Evolutionary conservation across 106 monocot genomes (phyloP).

Genomic region (Apostasia ramifera): DNA sequence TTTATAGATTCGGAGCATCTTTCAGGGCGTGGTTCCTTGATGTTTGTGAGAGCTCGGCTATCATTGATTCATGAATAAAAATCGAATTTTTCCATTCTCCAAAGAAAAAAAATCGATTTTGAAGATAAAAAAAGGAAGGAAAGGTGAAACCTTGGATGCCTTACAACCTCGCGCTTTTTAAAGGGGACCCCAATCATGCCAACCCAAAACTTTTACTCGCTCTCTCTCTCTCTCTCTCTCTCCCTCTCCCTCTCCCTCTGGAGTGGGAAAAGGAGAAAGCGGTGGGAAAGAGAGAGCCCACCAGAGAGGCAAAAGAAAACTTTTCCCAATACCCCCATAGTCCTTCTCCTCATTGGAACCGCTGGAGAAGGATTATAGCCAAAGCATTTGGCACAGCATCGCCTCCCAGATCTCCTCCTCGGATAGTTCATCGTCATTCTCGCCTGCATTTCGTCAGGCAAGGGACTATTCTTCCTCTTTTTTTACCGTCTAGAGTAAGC

Average conservation of each 20-base stretch:
- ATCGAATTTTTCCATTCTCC: no score
- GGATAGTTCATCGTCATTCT: not conserved
- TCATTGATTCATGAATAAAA: no score
- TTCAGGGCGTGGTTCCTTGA: no score
- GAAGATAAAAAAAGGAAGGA: not conserved
- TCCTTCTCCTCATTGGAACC: not conserved
- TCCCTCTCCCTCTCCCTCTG: not conserved
- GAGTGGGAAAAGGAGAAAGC: conserved; percentile 4
- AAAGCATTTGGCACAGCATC: not conserved
- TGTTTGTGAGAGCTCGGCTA: no score
- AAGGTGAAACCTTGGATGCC: conserved; percentile 4
- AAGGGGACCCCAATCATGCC: not conserved
- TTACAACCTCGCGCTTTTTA: not conserved
- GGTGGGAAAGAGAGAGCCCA: not conserved
- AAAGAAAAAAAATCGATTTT: no score
- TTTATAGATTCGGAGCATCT: no score
- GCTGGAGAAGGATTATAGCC: not conserved
- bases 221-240: not conserved
- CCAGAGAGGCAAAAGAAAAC: not conserved
- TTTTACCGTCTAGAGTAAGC: not conserved
- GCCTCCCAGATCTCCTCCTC: not conserved
- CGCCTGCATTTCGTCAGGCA: not conserved
- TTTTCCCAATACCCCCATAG: not conserved
- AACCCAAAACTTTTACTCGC: not conserved
- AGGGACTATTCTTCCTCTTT: not conserved